Evolutionary conservation across 2,329 filamentous ascomycete species (phyloP), one percentile per base, ranked within the genome.

Genomic region (Sporothrix curviconia): DNA sequence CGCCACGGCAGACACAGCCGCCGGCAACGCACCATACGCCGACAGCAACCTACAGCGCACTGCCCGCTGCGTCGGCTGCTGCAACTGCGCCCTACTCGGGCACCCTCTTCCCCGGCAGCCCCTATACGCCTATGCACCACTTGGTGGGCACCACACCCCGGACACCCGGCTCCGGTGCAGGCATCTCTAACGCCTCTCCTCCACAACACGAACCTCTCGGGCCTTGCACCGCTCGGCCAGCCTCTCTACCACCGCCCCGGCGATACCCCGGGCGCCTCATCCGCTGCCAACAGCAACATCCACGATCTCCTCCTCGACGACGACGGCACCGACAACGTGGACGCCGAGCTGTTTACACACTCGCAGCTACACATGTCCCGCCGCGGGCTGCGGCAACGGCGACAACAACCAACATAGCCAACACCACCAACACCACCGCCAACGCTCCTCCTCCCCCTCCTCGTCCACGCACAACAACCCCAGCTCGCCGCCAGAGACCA

Each of bases 31-130:
- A 2, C 50, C 50, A 15, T 53, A 40, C 22, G 36, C 50, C 50
- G 36, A 42, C 50, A 53, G n/a, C 50, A 24, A n/a, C 50, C 36
- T 53, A 53, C 50, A 52, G 15, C 17, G n/a, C 46, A 36, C 17
- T 14, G 30, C 19, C 37, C 46, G 17, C 46, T n/a, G n/a, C n/a
- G n/a, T n/a, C n/a, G n/a, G n/a, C n/a, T n/a, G n/a, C n/a, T n/a
- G n/a, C n/a, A n/a, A n/a, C 46, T 19, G 30, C 32, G 5, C 46
- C 46, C 11, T 37, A 36, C 37, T 11, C 46, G 5, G 46, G 46
- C 22, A 36, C 30, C 17, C 32, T 50, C 30, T 51, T 25, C 15
- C 32, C 47, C 17, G 47, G 22, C 47, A 51, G 47, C 47, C 34
- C 47, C 34, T 51, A 37, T 34, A 51, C 47, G 15, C 5, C 47